Percentiles rank a stretch among this genome's conserved stretches.
Conservation (phyloP, 345 rosid species). For the Balakata baccata region DNA sequence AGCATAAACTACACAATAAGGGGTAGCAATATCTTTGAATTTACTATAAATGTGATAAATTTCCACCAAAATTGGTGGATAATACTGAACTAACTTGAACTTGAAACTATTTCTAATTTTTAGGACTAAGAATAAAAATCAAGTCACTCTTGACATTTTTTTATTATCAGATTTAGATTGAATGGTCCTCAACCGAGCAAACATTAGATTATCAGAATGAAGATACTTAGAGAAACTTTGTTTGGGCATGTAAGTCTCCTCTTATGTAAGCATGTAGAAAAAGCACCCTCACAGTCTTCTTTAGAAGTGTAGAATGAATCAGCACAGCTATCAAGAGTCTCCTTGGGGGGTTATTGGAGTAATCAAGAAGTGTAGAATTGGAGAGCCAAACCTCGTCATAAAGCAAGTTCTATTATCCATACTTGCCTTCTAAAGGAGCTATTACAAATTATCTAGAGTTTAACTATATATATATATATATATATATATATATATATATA, state of each 20-base stretch:
- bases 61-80: too few species aligned
- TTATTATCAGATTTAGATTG: too few species aligned
- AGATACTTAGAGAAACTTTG: constrained; percentile 31
- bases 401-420: constrained; percentile 38
- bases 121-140: too few species aligned
- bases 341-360: neutral
- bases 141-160: too few species aligned
- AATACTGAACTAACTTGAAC: too few species aligned
- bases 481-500: too few species aligned
- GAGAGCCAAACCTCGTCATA: constrained; percentile 53
- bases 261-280: constrained; percentile 28
- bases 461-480: too few species aligned
- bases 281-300: constrained; percentile 32
- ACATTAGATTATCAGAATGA: constrained; percentile 22
- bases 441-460: too few species aligned
- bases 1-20: too few species aligned
- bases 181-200: constrained; percentile 32
- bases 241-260: constrained; percentile 35
- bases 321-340: neutral
- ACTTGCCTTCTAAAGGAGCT: neutral
- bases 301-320: constrained; percentile 9
- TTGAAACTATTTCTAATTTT: too few species aligned
- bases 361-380: constrained; percentile 12
- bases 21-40: too few species aligned
- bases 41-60: too few species aligned